These are phyloP conservation scores for Gossypium trilobum DNA, from an alignment of 441 rosid species.

Conservation along the genomic window DNA sequence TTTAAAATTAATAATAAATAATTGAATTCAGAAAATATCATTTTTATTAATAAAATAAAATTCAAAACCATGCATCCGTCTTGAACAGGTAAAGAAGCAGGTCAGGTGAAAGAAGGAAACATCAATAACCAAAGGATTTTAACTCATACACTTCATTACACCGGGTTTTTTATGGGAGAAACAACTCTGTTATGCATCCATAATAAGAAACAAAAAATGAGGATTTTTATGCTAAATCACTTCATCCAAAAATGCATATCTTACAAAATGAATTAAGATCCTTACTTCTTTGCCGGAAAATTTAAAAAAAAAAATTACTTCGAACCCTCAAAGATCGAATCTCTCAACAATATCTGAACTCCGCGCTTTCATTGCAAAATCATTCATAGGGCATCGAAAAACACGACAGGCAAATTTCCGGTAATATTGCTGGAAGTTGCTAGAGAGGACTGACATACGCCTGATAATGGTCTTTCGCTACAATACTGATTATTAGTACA, in stretches of 20 bases:
- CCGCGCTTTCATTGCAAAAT: not conserved
- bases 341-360: not conserved
- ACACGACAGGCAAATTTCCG: not conserved
- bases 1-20: too few relatives aligned
- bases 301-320: not conserved
- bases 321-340: not conserved
- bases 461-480: not conserved
- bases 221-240: not conserved
- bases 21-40: not conserved
- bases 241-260: not conserved
- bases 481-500: constrained; percentile 15
- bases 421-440: not conserved
- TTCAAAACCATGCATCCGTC: too few relatives aligned
- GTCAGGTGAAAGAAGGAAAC: not conserved
- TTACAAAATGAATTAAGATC: not conserved
- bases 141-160: not conserved
- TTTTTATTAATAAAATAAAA: too few relatives aligned
- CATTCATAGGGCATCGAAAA: not conserved
- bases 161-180: not conserved
- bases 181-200: not conserved
- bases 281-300: not conserved
- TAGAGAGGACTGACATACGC: not conserved
- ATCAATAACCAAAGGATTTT: not conserved
- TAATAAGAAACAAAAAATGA: not conserved
- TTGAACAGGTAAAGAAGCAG: too few relatives aligned